These are phyloP conservation scores for Xerocomus spinulosus DNA, from an alignment of 768 basidiomycete genomes.

Conservation along the genomic window DNA sequence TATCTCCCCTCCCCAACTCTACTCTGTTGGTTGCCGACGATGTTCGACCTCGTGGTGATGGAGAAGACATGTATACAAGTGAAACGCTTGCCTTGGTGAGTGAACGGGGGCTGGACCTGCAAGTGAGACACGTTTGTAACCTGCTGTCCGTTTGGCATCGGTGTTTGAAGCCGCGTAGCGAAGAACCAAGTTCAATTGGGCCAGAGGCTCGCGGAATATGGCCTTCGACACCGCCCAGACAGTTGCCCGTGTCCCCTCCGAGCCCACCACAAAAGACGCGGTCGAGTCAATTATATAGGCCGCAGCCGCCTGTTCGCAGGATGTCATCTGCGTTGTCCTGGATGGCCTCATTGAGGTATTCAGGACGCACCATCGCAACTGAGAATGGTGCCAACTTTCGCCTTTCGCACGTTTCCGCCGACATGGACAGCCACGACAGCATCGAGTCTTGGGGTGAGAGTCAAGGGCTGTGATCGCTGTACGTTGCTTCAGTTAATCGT, in stretches of 20 bases:
- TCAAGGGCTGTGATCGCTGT: neutral
- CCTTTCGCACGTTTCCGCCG: slow-evolving; percentile 5
- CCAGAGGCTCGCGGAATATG: neutral
- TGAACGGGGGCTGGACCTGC: slow-evolving; percentile 4
- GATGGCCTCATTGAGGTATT: slow-evolving; percentile 20
- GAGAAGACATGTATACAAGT: slow-evolving; percentile 5
- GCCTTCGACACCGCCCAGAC: slow-evolving; percentile 22
- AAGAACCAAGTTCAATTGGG: neutral
- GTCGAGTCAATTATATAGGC: slow-evolving; percentile 9
- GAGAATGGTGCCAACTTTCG: slow-evolving; percentile 6
- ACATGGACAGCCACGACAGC: slow-evolving; percentile 25
- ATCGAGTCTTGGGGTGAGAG: slow-evolving; percentile 37
- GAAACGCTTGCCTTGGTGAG: slow-evolving; percentile 15
- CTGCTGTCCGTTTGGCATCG: neutral
- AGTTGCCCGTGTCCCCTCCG: slow-evolving; percentile 16
- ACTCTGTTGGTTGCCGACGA: slow-evolving; percentile 5
- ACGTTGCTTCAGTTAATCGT: slow-evolving; percentile 5
- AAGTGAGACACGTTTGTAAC: slow-evolving; percentile 3
- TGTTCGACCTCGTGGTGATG: slow-evolving; percentile 15
- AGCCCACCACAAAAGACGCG: slow-evolving; percentile 25
- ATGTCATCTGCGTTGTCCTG: slow-evolving; percentile 25
- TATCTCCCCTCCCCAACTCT: slow-evolving; percentile 28
- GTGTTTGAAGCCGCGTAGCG: slow-evolving; percentile 8
- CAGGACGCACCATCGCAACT: slow-evolving; percentile 4
- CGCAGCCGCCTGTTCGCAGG: slow-evolving; percentile 13